These are phyloP conservation scores for Lyophyllum shimeji DNA, from an alignment of 768 basidiomycete genomes.

Conservation along the genomic window DNA sequence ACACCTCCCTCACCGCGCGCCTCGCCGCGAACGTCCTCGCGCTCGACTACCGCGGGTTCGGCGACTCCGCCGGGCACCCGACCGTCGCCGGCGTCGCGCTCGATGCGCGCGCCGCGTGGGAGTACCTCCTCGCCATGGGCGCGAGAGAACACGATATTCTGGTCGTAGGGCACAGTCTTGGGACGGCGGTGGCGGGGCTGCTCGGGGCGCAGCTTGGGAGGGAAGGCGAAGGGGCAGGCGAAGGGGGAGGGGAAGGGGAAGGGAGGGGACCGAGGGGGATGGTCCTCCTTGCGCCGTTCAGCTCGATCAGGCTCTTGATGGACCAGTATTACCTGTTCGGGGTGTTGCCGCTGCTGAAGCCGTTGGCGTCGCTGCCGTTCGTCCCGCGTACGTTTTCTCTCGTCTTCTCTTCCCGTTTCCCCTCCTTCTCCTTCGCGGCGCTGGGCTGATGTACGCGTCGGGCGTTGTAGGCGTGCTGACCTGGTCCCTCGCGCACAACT, in stretches of 20 bases:
- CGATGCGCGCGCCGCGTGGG: conserved; percentile 65
- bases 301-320: conserved; percentile 56
- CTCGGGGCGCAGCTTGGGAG: conserved; percentile 47
- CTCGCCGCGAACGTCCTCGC: conserved; percentile 60
- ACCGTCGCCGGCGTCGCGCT: conserved; percentile 55
- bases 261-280: conserved; percentile 28
- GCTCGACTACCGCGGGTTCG: conserved; percentile 78
- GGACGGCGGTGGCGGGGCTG: conserved; percentile 62
- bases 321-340: conserved; percentile 68
- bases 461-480: conserved; percentile 53
- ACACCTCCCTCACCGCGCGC: conserved; percentile 48
- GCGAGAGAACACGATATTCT: conserved; percentile 51
- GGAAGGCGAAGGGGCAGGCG: conserved; percentile 38
- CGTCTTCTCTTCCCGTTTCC: too few species aligned
- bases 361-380: conserved; percentile 62
- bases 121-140: conserved; percentile 55
- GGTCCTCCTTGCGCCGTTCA: conserved; percentile 37
- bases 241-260: too few species aligned
- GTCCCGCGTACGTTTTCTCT: conserved; percentile 51
- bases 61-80: conserved; percentile 67
- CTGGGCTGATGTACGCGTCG: background rate
- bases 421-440: background rate
- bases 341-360: conserved; percentile 68
- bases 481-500: conserved; percentile 52
- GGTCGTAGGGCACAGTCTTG: conserved; percentile 74